Evolutionary conservation across 73 alveolate species (phyloP), one percentile per base, ranked within the genome.

Genomic region (Vitrella brassicaformis): DNA sequence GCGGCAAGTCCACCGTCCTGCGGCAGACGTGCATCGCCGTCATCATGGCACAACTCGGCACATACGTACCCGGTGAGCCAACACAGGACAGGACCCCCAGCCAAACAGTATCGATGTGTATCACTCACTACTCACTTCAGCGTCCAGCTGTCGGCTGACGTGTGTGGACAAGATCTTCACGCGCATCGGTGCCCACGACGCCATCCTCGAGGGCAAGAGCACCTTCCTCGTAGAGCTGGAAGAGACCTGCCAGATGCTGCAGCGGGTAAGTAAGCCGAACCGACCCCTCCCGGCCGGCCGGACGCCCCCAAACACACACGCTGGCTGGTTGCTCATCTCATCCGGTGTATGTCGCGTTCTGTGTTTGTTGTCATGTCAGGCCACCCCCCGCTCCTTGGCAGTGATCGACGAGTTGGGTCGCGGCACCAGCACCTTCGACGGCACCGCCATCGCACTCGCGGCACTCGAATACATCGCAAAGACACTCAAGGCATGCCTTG

Each of bases 1-100:
- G 98, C 1, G 98, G 98, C 46, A 94, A 94, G 77, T 90, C 97
- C 22, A 94, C 98, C 22, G 79, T 92, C 31, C 86, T 94, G 31
- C 77, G 98, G 73, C 83, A 89, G 82, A 85, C 90, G 30, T 87
- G 96, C 56, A 67, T 88, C 47, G 96, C 94, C 0, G 91, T 86
- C 22, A 81, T 94, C 22, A 72, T 94, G 74, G 98, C 98, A 29
- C 87, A 94, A 77, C 47, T 92, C 9, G 98, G 95, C 26, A 82
- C 95, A 68, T 87, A 74, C 77, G 95, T 94, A 25, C 98, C 98
- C 19, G 98, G 98, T 10, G 82, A 71, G 39, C 70, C 67, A n/a
- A n/a, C n/a, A n/a, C n/a, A n/a, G n/a, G n/a, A n/a, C n/a, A n/a
- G n/a, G n/a, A n/a, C n/a, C n/a, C n/a, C n/a, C n/a, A n/a, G n/a